Evolutionary conservation across 2,329 filamentous ascomycete species (phyloP).

Genomic region (Lasiodiplodia theobromae): DNA sequence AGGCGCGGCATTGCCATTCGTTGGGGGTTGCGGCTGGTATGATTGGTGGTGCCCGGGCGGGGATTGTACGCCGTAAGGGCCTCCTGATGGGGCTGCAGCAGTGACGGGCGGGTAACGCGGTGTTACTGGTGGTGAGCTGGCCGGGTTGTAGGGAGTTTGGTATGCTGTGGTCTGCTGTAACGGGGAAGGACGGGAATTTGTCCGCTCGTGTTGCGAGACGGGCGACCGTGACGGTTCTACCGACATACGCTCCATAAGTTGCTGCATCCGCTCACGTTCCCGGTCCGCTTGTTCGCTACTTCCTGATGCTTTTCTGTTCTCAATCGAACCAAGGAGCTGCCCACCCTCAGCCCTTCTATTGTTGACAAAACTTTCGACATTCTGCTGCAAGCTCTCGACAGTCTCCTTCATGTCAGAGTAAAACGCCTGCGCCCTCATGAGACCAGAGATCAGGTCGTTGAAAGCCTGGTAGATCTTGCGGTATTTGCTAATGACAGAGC

Average conservation of each 20-base stretch:
- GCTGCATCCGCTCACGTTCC: slow-evolving; percentile 83
- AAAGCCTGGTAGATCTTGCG: slow-evolving; percentile 93
- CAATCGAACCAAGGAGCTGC: slow-evolving; percentile 86
- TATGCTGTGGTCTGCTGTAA: slow-evolving; percentile 51
- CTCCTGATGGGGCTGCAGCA: slow-evolving; percentile 38
- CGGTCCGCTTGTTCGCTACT: slow-evolving; percentile 71
- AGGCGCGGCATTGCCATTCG: slow-evolving; percentile 12
- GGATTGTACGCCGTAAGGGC: slow-evolving; percentile 37
- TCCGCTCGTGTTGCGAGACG: slow-evolving; percentile 21
- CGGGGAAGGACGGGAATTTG: slow-evolving; percentile 44
- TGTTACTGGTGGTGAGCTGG: slow-evolving; percentile 55
- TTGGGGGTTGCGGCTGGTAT: slow-evolving; percentile 32
- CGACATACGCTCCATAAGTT: slow-evolving; percentile 94
- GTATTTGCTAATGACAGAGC: slow-evolving; percentile 82
- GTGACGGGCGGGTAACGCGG: slow-evolving; percentile 49
- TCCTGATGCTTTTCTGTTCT: slow-evolving; percentile 73
- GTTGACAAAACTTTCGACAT: slow-evolving; percentile 96
- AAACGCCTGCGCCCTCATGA: slow-evolving; percentile 89
- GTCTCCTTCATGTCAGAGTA: slow-evolving; percentile 97
- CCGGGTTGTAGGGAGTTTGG: slow-evolving; percentile 61
- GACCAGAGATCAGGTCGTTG: slow-evolving; percentile 83
- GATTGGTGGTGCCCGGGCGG: slow-evolving; percentile 29
- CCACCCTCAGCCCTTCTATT: slow-evolving; percentile 91
- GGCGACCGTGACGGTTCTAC: slow-evolving; percentile 64
- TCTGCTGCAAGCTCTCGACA: slow-evolving; percentile 89